Conservation (phyloP, 2,329 filamentous ascomycete species). For the Beauveria sp. region DNA sequence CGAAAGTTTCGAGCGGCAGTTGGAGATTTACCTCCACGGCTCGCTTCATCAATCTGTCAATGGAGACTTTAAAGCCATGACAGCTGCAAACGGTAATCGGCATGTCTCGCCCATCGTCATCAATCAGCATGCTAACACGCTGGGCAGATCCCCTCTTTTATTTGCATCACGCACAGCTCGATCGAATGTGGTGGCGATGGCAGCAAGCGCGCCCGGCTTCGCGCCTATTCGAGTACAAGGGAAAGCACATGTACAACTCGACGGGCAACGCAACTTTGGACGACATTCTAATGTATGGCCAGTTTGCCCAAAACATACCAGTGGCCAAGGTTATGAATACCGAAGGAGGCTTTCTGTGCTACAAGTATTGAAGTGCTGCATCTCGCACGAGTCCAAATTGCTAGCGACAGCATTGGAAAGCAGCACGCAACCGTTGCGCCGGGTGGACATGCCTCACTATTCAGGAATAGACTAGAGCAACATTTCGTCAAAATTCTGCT, state of each 20-base stretch:
- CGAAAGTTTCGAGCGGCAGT: not conserved
- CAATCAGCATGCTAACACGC: not conserved
- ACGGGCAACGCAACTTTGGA: not conserved
- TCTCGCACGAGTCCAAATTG: too few relatives aligned
- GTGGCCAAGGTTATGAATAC: constrained; percentile 7
- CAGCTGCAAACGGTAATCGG: constrained; percentile 12
- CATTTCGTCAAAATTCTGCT: not conserved
- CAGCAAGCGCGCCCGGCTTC: not conserved
- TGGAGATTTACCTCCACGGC: constrained; percentile 12
- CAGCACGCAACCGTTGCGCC: too few relatives aligned
- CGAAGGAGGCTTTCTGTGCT: constrained; percentile 5
- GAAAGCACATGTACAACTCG: constrained; percentile 11
- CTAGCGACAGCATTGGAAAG: too few relatives aligned
- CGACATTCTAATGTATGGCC: constrained; percentile 6
- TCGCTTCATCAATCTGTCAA: constrained; percentile 10
- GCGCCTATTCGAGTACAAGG: constrained; percentile 1
- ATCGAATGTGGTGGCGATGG: constrained; percentile 13
- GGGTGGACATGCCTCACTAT: too few relatives aligned
- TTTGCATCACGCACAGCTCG: constrained; percentile 11
- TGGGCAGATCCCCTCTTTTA: constrained; percentile 11
- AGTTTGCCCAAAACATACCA: not conserved
- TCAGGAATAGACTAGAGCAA: too few relatives aligned
- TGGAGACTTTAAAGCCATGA: constrained; percentile 12
- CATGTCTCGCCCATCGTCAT: not conserved
- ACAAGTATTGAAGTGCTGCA: not conserved